Evolutionary conservation across 306 rosid genomes (phyloP).

Genomic region (Sophora flavescens): DNA sequence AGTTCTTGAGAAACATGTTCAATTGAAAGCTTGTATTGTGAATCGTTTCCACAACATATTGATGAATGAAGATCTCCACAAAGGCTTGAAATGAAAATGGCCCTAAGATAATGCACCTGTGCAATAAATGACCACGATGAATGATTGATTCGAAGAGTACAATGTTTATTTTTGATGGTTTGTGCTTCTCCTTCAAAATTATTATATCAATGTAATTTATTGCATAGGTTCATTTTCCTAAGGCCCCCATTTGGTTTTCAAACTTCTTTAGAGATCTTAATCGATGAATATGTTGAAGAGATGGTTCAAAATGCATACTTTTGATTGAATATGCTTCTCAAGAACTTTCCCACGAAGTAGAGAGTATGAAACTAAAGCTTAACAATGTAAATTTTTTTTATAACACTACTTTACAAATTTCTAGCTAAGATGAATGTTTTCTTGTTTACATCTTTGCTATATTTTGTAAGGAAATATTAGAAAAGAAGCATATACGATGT

Average conservation of each 20-base stretch:
- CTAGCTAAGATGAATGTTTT: background rate
- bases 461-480: too few relatives aligned
- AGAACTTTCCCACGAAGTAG: background rate
- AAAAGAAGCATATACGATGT: too few relatives aligned
- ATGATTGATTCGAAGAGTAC: too few relatives aligned
- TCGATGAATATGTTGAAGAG: background rate
- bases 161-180: background rate
- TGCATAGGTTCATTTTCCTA: background rate
- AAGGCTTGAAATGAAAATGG: too few relatives aligned
- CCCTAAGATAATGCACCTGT: too few relatives aligned
- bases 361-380: background rate
- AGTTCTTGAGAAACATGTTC: too few relatives aligned
- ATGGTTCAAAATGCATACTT: background rate
- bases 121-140: too few relatives aligned
- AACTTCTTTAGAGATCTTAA: background rate
- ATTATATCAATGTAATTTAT: background rate
- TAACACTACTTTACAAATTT: background rate
- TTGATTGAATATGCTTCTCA: background rate
- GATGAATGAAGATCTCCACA: too few relatives aligned
- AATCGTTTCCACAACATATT: too few relatives aligned
- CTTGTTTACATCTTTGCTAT: too few relatives aligned
- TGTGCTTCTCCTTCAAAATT: background rate
- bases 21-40: too few relatives aligned
- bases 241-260: background rate
- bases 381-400: background rate